phyloP scores from a whole-genome alignment of 1,139 yeast genomes.

The Candida smagusa region DNA sequence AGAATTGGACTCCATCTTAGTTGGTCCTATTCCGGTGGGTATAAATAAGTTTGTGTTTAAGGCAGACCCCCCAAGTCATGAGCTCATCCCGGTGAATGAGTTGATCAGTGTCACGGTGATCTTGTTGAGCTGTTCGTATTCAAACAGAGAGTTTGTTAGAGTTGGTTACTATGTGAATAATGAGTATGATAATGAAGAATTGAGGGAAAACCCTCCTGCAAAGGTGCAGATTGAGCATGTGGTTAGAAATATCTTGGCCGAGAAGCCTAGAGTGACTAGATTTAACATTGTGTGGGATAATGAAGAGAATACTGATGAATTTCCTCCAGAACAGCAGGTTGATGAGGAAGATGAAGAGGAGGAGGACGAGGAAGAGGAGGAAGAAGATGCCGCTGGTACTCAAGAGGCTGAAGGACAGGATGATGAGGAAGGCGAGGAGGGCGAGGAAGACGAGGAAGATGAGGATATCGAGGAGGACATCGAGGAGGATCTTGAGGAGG shows the following conservation, averaged over 20 bases:
- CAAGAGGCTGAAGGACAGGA: slow-evolving; percentile 37
- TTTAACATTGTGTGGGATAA: slow-evolving; percentile 95
- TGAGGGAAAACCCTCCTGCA: slow-evolving; percentile 90
- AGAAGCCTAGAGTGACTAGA: slow-evolving; percentile 95
- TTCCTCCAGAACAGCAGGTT: slow-evolving; percentile 63
- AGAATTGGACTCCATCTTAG: slow-evolving; percentile 89
- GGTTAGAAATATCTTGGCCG: slow-evolving; percentile 90
- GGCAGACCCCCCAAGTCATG: slow-evolving; percentile 97
- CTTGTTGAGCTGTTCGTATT: slow-evolving; percentile 85
- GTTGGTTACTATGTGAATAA: slow-evolving; percentile 97
- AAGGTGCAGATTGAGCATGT: slow-evolving; percentile 94
- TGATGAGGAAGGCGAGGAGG: slow-evolving; percentile 34
- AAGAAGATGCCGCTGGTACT: slow-evolving; percentile 50
- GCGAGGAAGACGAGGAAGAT: slow-evolving; percentile 26
- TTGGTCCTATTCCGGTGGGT: slow-evolving; percentile 98
- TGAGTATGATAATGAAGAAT: slow-evolving; percentile 90
- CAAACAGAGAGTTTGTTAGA: slow-evolving; percentile 90
- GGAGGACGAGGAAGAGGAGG: slow-evolving; percentile 55
- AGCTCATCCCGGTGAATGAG: slow-evolving; percentile 91
- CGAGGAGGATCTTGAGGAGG: slow-evolving; percentile 14
- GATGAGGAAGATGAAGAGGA: slow-evolving; percentile 52
- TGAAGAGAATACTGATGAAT: slow-evolving; percentile 59
- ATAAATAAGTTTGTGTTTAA: slow-evolving; percentile 87
- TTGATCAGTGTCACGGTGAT: slow-evolving; percentile 94
- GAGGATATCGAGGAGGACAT: slow-evolving; percentile 11